A percentile compares a stretch with the other conserved stretches of the same genome.
Evolutionary conservation across 1,139 yeast species (phyloP).

Genomic region (Williopsis jadinii): DNA sequence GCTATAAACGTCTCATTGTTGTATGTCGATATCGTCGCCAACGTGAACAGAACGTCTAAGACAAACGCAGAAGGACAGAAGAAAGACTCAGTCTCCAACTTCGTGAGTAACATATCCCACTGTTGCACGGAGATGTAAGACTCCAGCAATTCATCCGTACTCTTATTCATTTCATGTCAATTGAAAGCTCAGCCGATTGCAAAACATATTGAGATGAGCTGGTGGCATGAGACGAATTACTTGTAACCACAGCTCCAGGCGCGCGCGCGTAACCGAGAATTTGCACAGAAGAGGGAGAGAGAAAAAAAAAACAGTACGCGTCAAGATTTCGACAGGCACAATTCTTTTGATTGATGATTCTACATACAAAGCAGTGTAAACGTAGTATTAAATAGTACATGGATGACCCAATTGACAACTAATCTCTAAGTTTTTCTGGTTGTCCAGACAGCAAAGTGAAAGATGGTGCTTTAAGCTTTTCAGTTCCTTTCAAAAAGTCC

Average conservation of each 20-base stretch:
- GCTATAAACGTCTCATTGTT: slow-evolving; percentile 15
- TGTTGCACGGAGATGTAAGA: slow-evolving; percentile 17
- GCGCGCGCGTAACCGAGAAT: too few species aligned
- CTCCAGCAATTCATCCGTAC: slow-evolving; percentile 12
- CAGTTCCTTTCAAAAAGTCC: slow-evolving; percentile 91
- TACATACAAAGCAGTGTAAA: too few species aligned
- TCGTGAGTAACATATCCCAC: slow-evolving; percentile 17
- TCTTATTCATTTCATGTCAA: neutral
- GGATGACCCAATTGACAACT: neutral
- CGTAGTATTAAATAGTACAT: too few species aligned
- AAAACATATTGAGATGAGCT: too few species aligned
- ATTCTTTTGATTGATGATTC: too few species aligned
- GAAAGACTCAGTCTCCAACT: slow-evolving; percentile 16
- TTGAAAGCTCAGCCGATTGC: neutral
- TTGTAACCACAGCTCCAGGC: too few species aligned
- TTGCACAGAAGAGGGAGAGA: too few species aligned
- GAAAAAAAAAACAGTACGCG: too few species aligned
- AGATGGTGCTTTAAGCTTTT: slow-evolving; percentile 75
- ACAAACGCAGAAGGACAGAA: slow-evolving; percentile 17
- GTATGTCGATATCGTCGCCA: slow-evolving; percentile 17
- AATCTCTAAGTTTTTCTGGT: slow-evolving; percentile 35
- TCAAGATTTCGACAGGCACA: too few species aligned
- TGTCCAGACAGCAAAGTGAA: slow-evolving; percentile 87
- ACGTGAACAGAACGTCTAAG: slow-evolving; percentile 15
- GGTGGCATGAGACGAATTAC: too few species aligned